Evolutionary conservation across 345 rosid genomes (phyloP), one percentile per base, ranked within the genome.

Genomic region (Stellera chamaejasme): DNA sequence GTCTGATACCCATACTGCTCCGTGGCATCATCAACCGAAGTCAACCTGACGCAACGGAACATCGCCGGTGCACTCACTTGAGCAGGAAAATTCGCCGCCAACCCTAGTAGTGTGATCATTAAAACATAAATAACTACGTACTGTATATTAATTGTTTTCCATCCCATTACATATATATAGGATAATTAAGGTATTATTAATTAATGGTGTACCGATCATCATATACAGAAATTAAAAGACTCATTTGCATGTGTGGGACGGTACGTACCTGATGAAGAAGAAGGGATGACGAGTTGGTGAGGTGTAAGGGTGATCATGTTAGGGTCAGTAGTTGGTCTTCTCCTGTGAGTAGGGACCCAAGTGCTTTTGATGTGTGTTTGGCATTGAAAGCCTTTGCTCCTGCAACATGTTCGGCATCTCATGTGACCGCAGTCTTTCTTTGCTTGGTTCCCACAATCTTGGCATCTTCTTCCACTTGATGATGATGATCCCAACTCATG

Each of bases 401-500:
- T 83, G 64, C 90, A 83, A 47, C 90, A 83, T 54, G 86, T 78
- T 55, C 90, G 68, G 63, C 90, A 83, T 59, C 82, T 75, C 74
- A 62, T 66, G 48, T 74, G 67, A 23, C 45, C 25, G 63, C 90
- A 80, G 49, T 78, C 84, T 72, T 72, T 83, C 76, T 83, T 83
- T 1, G 90, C 79, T 59, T 83, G 82, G 68, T 83, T 83, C 39
- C 90, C 90, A 68, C 90, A 83, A 48, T 83, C 90, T 67, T 83
- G 75, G 59, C 90, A 83, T 45, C 82, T 78, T 65, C 63, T 65
- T 2, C 68, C 65, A 16, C 69, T 59, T 19, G 23, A 19, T 19
- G 23, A 19, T 19, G 23, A 19, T 19, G 23, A 19, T 13, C 77
- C 65, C 15, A 52, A n/a, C 23, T 19, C 23, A 19, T 19, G 23